These are phyloP conservation scores for Neonectria ditissima DNA, from an alignment of 2,329 filamentous ascomycete species.

Conservation along the genomic window DNA sequence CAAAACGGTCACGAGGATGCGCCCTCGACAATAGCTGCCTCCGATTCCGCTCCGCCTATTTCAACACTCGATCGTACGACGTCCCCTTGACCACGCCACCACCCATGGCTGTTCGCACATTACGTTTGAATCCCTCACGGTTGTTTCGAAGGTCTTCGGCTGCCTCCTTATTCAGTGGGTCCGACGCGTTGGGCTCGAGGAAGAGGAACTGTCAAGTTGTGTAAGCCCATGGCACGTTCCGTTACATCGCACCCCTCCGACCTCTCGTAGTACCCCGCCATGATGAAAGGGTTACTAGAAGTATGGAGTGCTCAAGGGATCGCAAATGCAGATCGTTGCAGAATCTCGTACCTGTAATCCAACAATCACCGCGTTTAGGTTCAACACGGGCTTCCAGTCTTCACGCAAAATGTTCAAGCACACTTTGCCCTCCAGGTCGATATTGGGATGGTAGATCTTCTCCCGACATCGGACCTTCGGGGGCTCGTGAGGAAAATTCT, in stretches of 20 bases:
- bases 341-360: conserved; percentile 77
- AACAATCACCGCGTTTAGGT: conserved; percentile 95
- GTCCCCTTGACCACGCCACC: conserved; percentile 81
- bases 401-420: conserved; percentile 97
- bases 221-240: conserved; percentile 36
- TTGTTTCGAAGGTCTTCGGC: conserved; percentile 91
- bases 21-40: conserved; percentile 11
- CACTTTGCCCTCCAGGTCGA: conserved; percentile 96
- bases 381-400: conserved; percentile 99
- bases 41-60: conserved; percentile 55
- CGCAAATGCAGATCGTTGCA: not conserved
- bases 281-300: not conserved
- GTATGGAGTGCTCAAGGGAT: not conserved
- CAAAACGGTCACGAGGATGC: not conserved
- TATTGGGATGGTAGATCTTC: conserved; percentile 99
- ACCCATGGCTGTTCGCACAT: conserved; percentile 85
- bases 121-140: conserved; percentile 89
- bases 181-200: conserved; percentile 95
- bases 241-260: not conserved
- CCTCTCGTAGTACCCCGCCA: not conserved
- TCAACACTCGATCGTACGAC: conserved; percentile 82
- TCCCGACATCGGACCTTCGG: conserved; percentile 97
- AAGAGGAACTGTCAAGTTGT: conserved; percentile 80
- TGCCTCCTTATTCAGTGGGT: conserved; percentile 98
- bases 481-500: conserved; percentile 96